Evolutionary conservation across 2,329 filamentous ascomycete species (phyloP), one percentile per base, ranked within the genome.

Genomic region (Aspergillus transmontanensis): DNA sequence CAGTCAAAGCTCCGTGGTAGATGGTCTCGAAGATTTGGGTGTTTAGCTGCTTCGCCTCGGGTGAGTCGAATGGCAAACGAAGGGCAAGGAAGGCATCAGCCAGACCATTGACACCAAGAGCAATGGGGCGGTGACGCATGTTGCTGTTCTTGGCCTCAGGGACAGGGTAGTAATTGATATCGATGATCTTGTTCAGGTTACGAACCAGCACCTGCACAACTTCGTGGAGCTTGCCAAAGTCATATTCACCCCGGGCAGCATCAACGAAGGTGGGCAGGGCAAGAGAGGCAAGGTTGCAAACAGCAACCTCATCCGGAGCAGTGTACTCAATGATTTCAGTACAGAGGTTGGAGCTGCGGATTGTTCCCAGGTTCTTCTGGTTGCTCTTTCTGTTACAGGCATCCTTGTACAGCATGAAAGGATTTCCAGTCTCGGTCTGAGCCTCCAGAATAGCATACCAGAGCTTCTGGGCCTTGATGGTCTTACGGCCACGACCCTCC

Each of bases 351-450:
- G 95, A 99, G 86, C 93, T 97, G 80, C 93, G 93, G 73, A 99
- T 99, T 66, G 94, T 97, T 69, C 95, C 95, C 36, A 99, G 86
- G 82, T 99, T 99, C 90, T 99, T 98, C 85, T 99, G 95, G 87
- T 99, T 99, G 86, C 94, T 97, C 90, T 99, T 99, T 79, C 89
- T 89, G 88, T 99, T 99, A 88, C 91, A 94, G 75, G 90, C 87
- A 82, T 99, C 95, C 86, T 99, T 99, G 89, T 99, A 99, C 64
- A 98, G 89, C 93, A 99, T 99, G 83, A 97, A 99, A 56, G 95
- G 95, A 82, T 96, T 98, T 72, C 95, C 95, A 53, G 95, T 99
- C 88, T 99, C 95, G 39, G 94, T 98, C 84, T 99, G 95, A 57
- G 95, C 92, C 83, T 99, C 95, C 55, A 99, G 87, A 69, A 99